These are phyloP conservation scores for Chlamydomonas asymmetrica DNA, from an alignment of 139 green algal species.

Conservation along the genomic window DNA sequence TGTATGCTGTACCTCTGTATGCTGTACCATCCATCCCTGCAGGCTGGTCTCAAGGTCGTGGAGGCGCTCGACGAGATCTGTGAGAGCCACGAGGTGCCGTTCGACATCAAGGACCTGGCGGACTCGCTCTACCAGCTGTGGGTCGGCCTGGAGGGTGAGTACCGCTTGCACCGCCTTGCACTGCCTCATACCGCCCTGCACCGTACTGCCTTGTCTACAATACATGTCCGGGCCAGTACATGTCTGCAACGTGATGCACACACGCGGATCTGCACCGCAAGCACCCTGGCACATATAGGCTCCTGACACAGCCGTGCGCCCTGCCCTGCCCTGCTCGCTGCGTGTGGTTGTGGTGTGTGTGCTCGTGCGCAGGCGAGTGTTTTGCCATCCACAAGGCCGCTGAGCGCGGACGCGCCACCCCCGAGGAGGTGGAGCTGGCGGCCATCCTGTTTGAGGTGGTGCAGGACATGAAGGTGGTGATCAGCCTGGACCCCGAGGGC, in stretches of 20 bases:
- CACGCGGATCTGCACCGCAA: too few relatives aligned
- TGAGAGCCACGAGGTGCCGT: constrained; percentile 41
- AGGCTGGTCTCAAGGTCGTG: constrained; percentile 15
- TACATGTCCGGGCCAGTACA: too few relatives aligned
- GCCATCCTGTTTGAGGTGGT: constrained; percentile 48
- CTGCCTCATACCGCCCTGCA: too few relatives aligned
- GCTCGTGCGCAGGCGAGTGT: constrained; percentile 22
- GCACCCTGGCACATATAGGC: too few relatives aligned
- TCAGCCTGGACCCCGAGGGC: constrained; percentile 32
- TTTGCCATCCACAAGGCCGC: constrained; percentile 39
- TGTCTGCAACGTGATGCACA: too few relatives aligned
- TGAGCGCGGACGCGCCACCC: constrained; percentile 6
- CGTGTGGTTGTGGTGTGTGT: too few relatives aligned
- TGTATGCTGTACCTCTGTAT: not conserved
- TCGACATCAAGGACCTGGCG: constrained; percentile 50
- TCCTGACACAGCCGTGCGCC: too few relatives aligned
- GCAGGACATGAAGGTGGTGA: constrained; percentile 39
- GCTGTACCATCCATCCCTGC: not conserved
- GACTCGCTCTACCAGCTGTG: constrained; percentile 38
- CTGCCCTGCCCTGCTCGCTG: too few relatives aligned
- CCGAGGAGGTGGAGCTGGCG: constrained; percentile 36
- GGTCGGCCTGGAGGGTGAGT: constrained; percentile 34
- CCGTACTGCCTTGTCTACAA: too few relatives aligned
- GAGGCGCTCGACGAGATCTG: constrained; percentile 44
- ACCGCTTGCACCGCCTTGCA: too few relatives aligned